These are phyloP conservation scores for Periconia sp. DNA, from an alignment of 2,329 filamentous ascomycete genomes.

Conservation along the genomic window DNA sequence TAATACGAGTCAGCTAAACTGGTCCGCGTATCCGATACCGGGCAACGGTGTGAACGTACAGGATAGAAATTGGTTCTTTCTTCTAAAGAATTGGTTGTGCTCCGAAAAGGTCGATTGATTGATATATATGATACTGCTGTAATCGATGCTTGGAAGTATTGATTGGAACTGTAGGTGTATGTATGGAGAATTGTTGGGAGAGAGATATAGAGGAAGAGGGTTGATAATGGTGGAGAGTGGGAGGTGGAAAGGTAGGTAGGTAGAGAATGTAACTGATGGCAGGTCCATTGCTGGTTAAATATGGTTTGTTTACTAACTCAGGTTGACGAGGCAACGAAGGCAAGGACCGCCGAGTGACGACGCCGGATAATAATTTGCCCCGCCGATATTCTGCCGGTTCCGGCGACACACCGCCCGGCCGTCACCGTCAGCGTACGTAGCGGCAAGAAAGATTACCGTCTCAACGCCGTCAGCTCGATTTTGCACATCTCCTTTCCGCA, in stretches of 20 bases:
- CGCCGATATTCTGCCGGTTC: constrained; percentile 7
- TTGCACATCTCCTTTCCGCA: too few species aligned
- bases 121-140: constrained; percentile 41
- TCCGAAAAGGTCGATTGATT: constrained; percentile 34
- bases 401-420: constrained; percentile 2
- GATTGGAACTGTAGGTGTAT: constrained; percentile 32
- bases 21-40: background rate
- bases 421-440: background rate
- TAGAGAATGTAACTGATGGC: constrained; percentile 14
- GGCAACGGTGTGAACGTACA: constrained; percentile 19
- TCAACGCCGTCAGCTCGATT: background rate
- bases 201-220: constrained; percentile 10
- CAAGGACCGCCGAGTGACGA: constrained; percentile 18
- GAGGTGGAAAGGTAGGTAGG: constrained; percentile 14
- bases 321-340: constrained; percentile 34
- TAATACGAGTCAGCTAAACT: constrained; percentile 23
- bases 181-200: constrained; percentile 10
- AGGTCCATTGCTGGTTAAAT: constrained; percentile 34
- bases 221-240: constrained; percentile 8
- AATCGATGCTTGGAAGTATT: constrained; percentile 44
- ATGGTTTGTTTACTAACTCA: constrained; percentile 35
- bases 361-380: constrained; percentile 16
- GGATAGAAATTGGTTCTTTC: constrained; percentile 12
- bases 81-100: constrained; percentile 17
- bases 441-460: background rate